Base-by-base conservation (phyloP, 345 rosid genomes). In the Nephelium lappaceum region DNA sequence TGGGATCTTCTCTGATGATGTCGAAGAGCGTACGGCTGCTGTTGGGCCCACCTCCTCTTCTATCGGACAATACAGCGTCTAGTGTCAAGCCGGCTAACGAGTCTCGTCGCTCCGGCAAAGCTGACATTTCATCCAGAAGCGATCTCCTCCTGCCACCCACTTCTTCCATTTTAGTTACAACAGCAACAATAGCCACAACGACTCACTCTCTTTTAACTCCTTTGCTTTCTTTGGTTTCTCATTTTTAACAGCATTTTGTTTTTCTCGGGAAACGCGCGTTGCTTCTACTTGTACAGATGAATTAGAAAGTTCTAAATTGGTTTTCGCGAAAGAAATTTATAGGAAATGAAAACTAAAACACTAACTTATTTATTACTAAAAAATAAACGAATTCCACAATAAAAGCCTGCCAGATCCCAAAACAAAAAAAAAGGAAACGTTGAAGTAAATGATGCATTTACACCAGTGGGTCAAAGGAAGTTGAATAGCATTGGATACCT, bases 1-100 rank as follows among this genome's bases (percentile, higher is more conserved):
- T 74, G 57, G 83, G 86, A 73, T 93, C 96, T 36, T 93, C 90
- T 27, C 77, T 89, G 43, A 79, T 79, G 12, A 79, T 79, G 16
- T 82, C 85, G 6, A 79, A 45, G 21, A 82, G 82, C 6, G 85
- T 75, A 6, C 80, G 80, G 64, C 77, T 43, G 76, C 9, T 58
- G 51, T 19, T 39, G 38, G 58, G n/a, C 23, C 27, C 64, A n/a
- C 64, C 27, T 21, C 27, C 25, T 47, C 39, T 75, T 71, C 25
- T 60, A 11, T n/a, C 45, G 24, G 31, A 31, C 67, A 79, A 60
- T n/a, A 82, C 0, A 36, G 80, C 80, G 45, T 82, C 80, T 6
- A 82, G 80, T 47, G 80, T 75, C 57, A 82, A 67, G 43, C 82
- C 85, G 60, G 85, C 77, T 14, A 82, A 60, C 14, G 49, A 15